A percentile compares a stretch with the other conserved stretches of the same genome.
phyloP scores from a whole-genome alignment of 768 basidiomycete species.

The button mushroom (Agaricus bisporus) region DNA sequence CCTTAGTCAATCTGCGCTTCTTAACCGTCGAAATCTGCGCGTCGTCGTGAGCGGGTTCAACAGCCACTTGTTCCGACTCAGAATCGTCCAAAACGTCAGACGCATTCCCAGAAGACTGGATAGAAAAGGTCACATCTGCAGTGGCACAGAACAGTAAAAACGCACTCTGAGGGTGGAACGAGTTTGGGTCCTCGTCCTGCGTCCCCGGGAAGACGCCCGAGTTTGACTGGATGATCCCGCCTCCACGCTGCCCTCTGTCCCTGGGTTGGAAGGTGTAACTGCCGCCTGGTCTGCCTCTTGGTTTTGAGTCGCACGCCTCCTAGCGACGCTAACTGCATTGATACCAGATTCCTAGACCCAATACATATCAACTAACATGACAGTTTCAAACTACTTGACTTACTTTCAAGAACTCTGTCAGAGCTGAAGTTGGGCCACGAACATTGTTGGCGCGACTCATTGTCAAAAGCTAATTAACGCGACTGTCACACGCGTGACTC shows the following conservation, averaged over 20 bases:
- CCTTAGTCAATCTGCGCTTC: constrained; percentile 52
- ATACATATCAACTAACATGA: background rate
- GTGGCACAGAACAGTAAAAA: background rate
- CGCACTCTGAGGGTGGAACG: constrained; percentile 3
- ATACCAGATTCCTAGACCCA: constrained; percentile 38
- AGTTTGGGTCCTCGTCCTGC: constrained; percentile 12
- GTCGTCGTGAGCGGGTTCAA: background rate
- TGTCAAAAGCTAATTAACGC: constrained; percentile 7
- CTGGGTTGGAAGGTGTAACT: constrained; percentile 37
- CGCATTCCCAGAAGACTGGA: constrained; percentile 41
- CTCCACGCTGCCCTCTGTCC: background rate
- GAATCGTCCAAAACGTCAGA: constrained; percentile 71
- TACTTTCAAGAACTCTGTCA: constrained; percentile 78
- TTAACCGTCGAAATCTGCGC: constrained; percentile 26
- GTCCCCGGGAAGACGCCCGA: constrained; percentile 13
- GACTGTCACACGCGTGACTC: constrained; percentile 1
- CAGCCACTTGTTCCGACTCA: constrained; percentile 14
- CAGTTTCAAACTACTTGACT: background rate
- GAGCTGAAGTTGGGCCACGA: constrained; percentile 75
- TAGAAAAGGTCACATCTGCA: background rate
- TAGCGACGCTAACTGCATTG: constrained; percentile 39
- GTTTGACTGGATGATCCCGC: constrained; percentile 12
- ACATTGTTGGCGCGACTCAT: constrained; percentile 42
- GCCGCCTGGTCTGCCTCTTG: constrained; percentile 28
- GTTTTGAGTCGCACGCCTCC: constrained; percentile 28